Evolutionary conservation across 805 yeast genomes (phyloP), one percentile per base, ranked within the genome.

Genomic region (Monosporozyma aquatica): DNA sequence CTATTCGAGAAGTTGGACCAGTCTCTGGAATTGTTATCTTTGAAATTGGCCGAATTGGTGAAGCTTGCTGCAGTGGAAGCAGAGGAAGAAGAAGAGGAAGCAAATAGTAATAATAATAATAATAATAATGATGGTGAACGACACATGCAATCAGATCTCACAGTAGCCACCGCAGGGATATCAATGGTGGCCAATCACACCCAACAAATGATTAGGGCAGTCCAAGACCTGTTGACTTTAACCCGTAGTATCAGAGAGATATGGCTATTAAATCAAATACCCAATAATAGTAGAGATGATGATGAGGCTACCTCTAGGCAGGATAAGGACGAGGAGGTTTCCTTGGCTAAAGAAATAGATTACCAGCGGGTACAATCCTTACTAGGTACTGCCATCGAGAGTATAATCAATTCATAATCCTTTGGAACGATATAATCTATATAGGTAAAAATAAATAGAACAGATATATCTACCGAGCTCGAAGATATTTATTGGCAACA

Each of bases 401-500:
- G 47, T 26, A 44, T 56, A 11, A 41, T 53, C 9, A 23, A 6
- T 6, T 23, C 6, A 23, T 6, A 6, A 23, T 23, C 25, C 9
- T 6, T 23, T 23, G n/a, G n/a, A n/a, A n/a, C n/a, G n/a, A n/a
- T n/a, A n/a, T n/a, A n/a, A n/a, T n/a, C n/a, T n/a, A n/a, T n/a
- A n/a, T n/a, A n/a, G n/a, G n/a, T n/a, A n/a, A n/a, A n/a, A n/a
- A n/a, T n/a, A n/a, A n/a, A n/a, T n/a, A n/a, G n/a, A n/a, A n/a
- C n/a, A n/a, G n/a, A n/a, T n/a, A n/a, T n/a, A n/a, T n/a, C n/a
- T n/a, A n/a, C 10, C 27, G 17, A 3, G 20, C 3, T 22, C 35
- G 35, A 32, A 90, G 65, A 59, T 87, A 84, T 64, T 84, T 86
- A 53, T 77, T 78, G 5, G 95, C 94, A 45, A 82, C 13, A 11